Evolutionary conservation across 2,329 filamentous ascomycete species (phyloP), one percentile per base, ranked within the genome.

Genomic region (Leptographium flavum): DNA sequence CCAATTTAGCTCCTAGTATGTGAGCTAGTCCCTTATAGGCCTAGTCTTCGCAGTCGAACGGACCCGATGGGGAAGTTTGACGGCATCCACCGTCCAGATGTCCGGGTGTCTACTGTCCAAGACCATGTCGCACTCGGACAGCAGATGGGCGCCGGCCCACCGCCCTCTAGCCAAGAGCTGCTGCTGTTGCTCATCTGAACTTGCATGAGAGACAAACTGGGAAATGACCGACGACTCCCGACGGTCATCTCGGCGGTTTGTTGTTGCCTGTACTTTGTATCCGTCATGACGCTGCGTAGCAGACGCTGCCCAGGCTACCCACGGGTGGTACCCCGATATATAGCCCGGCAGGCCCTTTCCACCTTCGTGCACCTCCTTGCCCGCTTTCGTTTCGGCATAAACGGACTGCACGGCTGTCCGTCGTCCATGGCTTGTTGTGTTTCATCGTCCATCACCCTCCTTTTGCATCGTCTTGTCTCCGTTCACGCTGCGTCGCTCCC

Each of bases 1-100:
- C n/a, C n/a, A n/a, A n/a, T n/a, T n/a, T n/a, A n/a, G n/a, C n/a
- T n/a, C n/a, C n/a, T n/a, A 44, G 39, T 40, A 42, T 41, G 31
- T 42, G 33, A 42, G 43, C 47, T 47, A 50, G 33, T 11, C 47
- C n/a, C n/a, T n/a, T n/a, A n/a, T n/a, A n/a, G n/a, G n/a, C n/a
- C n/a, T n/a, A n/a, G n/a, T n/a, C n/a, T n/a, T n/a, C n/a, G n/a
- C n/a, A n/a, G n/a, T n/a, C n/a, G n/a, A n/a, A n/a, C n/a, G 50
- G 49, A 50, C 53, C 53, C 52, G 55, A 57, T 57, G 52, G 56
- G 56, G 55, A 55, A 57, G 53, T 46, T 46, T 47, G 31, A 11
- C 23, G n/a, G 9, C 10, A 39, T 28, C n/a, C 19, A 27, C 35
- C 10, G 9, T 17, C 23, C 15, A 10, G 9, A 31, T n/a, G n/a